A percentile compares a stretch with the other conserved stretches of the same genome.
These are phyloP conservation scores for Rhynchospora pubera DNA, from an alignment of 176 grass and related monocot genomes.

Conservation along the genomic window DNA sequence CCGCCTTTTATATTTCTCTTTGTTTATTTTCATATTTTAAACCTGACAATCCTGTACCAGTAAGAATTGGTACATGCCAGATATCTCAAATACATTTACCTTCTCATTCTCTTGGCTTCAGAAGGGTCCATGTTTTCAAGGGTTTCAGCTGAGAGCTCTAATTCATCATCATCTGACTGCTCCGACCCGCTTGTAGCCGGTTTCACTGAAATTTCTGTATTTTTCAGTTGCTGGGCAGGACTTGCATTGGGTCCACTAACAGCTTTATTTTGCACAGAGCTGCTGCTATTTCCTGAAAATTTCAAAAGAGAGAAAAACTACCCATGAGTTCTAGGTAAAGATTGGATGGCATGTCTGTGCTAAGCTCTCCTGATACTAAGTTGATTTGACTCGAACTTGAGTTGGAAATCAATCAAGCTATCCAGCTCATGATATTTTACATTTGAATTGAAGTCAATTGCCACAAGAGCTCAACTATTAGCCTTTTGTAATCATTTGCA, in stretches of 20 bases:
- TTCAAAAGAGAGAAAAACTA: not conserved
- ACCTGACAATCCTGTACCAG: not conserved
- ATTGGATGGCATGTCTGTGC: not conserved
- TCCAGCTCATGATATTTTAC: no score
- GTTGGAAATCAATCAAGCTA: no score
- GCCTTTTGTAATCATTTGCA: no score
- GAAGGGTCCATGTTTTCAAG: conserved; percentile 36
- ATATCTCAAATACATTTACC: conserved; percentile 29
- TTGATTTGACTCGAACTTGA: no score
- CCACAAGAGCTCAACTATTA: no score
- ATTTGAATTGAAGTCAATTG: no score
- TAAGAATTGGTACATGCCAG: not conserved
- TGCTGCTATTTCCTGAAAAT: conserved; percentile 8
- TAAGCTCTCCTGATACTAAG: no score
- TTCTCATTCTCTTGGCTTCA: conserved; percentile 45
- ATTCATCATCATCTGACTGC: conserved; percentile 55
- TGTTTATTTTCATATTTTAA: not conserved
- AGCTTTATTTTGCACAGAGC: conserved; percentile 22
- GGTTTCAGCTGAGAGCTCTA: conserved; percentile 48
- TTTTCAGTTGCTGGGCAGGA: conserved; percentile 35
- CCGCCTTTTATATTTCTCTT: not conserved
- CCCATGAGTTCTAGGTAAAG: not conserved
- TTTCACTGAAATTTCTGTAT: conserved; percentile 21
- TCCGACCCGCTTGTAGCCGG: conserved; percentile 51
- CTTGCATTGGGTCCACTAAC: conserved; percentile 16